These are phyloP conservation scores for Acaromyces ingoldii DNA, from an alignment of 1,284 basidiomycete genomes.

Conservation along the genomic window DNA sequence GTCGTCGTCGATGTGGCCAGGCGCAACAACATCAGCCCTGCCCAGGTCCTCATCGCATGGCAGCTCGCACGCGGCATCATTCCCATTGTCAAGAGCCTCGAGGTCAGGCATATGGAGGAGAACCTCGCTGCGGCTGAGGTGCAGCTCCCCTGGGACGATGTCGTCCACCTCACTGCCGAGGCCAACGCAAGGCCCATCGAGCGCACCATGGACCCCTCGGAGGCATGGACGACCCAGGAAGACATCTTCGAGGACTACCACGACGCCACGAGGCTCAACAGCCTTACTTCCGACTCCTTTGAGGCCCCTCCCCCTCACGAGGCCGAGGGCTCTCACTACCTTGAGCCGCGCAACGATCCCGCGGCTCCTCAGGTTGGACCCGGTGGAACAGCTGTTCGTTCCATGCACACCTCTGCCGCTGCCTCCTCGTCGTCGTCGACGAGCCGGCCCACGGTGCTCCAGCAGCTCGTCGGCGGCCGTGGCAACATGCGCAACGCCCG, in stretches of 20 bases:
- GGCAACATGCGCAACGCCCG: neutral
- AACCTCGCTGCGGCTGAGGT: slow-evolving; percentile 26
- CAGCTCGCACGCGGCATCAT: slow-evolving; percentile 35
- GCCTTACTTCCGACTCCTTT: slow-evolving; percentile 28
- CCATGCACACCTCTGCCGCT: neutral
- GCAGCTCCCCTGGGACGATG: slow-evolving; percentile 29
- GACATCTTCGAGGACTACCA: slow-evolving; percentile 44
- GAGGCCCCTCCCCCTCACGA: slow-evolving; percentile 31
- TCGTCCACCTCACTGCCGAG: slow-evolving; percentile 38
- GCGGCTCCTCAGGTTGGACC: slow-evolving; percentile 4
- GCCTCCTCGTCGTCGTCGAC: slow-evolving; percentile 11
- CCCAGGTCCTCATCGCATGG: slow-evolving; percentile 40
- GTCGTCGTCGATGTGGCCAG: slow-evolving; percentile 35
- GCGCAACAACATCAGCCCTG: slow-evolving; percentile 39
- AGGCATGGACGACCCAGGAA: slow-evolving; percentile 34
- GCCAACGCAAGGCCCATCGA: slow-evolving; percentile 30
- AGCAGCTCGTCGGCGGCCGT: slow-evolving; percentile 16
- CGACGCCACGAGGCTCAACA: slow-evolving; percentile 34
- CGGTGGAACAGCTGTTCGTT: slow-evolving; percentile 4
- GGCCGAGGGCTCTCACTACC: slow-evolving; percentile 23
- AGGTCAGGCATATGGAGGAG: slow-evolving; percentile 31
- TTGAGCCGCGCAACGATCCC: slow-evolving; percentile 40
- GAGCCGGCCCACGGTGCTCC: slow-evolving; percentile 27
- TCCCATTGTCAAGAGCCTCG: slow-evolving; percentile 31
- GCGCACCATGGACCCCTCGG: slow-evolving; percentile 36